Conservation (phyloP, 805 yeast genomes). For the Saccharomycopsis sp. region DNA sequence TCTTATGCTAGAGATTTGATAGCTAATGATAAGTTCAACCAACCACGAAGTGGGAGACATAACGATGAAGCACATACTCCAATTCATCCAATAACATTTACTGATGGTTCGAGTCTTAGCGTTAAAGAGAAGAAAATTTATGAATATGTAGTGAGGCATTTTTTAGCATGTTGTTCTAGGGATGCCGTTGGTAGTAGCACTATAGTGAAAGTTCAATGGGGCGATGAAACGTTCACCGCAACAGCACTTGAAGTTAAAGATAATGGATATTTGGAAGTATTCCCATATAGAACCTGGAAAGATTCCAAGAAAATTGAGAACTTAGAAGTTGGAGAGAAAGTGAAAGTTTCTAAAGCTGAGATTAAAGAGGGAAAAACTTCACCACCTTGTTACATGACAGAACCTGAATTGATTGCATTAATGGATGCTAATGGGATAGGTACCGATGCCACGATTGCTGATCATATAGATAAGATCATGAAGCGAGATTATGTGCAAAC, state of each 20-base stretch:
- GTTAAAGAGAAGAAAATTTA: conserved; percentile 64
- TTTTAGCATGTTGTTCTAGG: conserved; percentile 83
- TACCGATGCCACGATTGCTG: conserved; percentile 98
- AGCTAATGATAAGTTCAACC: conserved; percentile 38
- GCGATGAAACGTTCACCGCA: conserved; percentile 61
- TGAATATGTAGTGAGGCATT: conserved; percentile 79
- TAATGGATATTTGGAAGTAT: conserved; percentile 74
- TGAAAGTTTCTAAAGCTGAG: conserved; percentile 49
- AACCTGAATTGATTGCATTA: conserved; percentile 80
- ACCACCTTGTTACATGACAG: conserved; percentile 82
- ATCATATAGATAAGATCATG: conserved; percentile 80
- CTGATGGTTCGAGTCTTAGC: conserved; percentile 27
- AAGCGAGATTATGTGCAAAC: conserved; percentile 58
- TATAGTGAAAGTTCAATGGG: conserved; percentile 66
- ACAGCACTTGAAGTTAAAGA: conserved; percentile 71
- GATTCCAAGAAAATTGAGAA: conserved; percentile 52
- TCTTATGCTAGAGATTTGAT: conserved; percentile 47
- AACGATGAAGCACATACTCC: conserved; percentile 99
- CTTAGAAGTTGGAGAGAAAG: conserved; percentile 48
- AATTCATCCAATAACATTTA: conserved; percentile 74
- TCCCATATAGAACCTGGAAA: conserved; percentile 71
- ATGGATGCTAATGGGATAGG: conserved; percentile 99
- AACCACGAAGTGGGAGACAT: conserved; percentile 74
- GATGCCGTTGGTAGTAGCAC: conserved; percentile 80
- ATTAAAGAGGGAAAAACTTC: conserved; percentile 70